phyloP scores from a whole-genome alignment of 495 filamentous ascomycete species.

The Lepraria neglecta region DNA sequence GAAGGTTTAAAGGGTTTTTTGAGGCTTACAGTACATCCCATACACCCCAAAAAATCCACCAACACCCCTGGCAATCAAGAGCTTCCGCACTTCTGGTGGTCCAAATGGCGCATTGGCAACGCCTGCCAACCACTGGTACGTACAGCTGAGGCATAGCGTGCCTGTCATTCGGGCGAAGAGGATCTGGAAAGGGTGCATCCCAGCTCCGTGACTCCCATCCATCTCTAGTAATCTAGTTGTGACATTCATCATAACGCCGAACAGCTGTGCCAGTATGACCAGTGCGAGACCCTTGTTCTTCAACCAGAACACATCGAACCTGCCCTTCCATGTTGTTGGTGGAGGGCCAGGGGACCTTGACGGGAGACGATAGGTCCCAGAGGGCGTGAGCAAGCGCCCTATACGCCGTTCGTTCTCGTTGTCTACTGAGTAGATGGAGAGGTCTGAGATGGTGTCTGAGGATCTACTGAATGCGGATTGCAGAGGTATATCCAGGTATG shows the following conservation, averaged over 20 bases:
- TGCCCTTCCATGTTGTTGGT: slow-evolving; percentile 31
- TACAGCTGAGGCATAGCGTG: slow-evolving; percentile 57
- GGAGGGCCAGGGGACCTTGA: slow-evolving; percentile 24
- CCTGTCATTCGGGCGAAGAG: slow-evolving; percentile 80
- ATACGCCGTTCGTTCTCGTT: slow-evolving; percentile 22
- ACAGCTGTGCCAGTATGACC: slow-evolving; percentile 72
- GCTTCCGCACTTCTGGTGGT: slow-evolving; percentile 50
- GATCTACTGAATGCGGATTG: slow-evolving; percentile 20
- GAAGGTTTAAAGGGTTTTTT: not conserved
- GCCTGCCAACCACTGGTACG: slow-evolving; percentile 69
- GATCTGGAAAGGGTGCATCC: slow-evolving; percentile 83
- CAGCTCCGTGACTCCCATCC: slow-evolving; percentile 54
- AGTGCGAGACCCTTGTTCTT: slow-evolving; percentile 69
- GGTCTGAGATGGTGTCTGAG: slow-evolving; percentile 23
- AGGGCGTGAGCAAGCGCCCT: slow-evolving; percentile 7
- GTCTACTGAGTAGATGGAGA: slow-evolving; percentile 22
- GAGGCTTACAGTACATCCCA: slow-evolving; percentile 59
- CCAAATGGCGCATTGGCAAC: slow-evolving; percentile 70
- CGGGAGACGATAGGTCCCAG: slow-evolving; percentile 3
- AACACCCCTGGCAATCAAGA: slow-evolving; percentile 64
- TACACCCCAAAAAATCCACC: slow-evolving; percentile 84
- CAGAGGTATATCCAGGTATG: slow-evolving; percentile 20
- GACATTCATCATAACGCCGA: slow-evolving; percentile 84
- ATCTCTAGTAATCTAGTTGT: slow-evolving; percentile 72
- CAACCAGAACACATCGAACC: slow-evolving; percentile 35